Conservation (phyloP, 257 asterid genomes). For the Jacaranda mimosifolia region DNA sequence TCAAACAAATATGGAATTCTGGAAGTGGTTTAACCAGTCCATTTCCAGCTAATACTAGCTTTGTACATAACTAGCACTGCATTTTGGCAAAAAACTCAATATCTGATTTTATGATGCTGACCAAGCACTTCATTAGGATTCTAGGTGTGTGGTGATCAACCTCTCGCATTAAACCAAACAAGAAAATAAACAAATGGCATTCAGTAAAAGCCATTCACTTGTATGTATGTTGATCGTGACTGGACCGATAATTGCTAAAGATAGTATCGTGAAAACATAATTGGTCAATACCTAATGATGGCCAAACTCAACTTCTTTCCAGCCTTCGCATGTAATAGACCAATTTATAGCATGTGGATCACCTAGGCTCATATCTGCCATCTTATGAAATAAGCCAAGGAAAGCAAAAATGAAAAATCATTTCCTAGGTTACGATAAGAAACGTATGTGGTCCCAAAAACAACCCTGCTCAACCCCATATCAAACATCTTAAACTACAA, state of each 20-base stretch:
- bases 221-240: background rate
- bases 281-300: background rate
- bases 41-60: background rate
- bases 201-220: background rate
- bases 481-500: slow-evolving; percentile 22
- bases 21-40: background rate
- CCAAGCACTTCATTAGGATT: background rate
- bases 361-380: background rate
- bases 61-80: background rate
- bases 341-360: background rate
- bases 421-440: background rate
- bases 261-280: background rate
- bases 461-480: background rate
- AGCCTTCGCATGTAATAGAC: background rate
- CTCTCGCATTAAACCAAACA: background rate
- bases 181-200: background rate
- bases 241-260: background rate
- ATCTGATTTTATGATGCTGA: background rate
- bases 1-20: background rate
- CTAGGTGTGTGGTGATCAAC: background rate
- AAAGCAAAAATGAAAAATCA: background rate
- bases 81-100: background rate
- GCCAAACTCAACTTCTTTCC: background rate
- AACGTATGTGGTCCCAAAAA: background rate
- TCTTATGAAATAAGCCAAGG: slow-evolving; percentile 3